phyloP scores from a whole-genome alignment of 2,329 filamentous ascomycete species.

The Penicillium sp. region DNA sequence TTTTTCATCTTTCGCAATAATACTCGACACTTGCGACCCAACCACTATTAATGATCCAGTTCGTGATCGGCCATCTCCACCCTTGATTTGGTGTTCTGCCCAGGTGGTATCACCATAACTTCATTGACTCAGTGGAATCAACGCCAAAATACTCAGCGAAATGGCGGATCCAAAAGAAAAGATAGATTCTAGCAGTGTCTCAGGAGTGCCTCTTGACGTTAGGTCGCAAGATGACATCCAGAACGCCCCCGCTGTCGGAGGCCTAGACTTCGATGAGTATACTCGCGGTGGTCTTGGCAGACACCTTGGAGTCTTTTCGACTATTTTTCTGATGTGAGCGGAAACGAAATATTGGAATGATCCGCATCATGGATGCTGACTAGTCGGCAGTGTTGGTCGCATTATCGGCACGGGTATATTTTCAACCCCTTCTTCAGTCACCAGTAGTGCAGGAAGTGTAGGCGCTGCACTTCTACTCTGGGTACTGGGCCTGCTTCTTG shows the following conservation, averaged over 20 bases:
- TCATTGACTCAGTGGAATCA: no score
- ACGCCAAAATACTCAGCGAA: no score
- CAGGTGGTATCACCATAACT: no score
- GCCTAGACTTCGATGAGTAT: neutral
- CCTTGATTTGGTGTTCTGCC: no score
- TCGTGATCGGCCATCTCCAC: no score
- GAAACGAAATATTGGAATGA: neutral
- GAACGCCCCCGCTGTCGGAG: neutral
- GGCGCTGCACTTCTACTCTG: constrained; percentile 64
- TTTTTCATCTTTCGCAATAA: no score
- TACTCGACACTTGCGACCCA: no score
- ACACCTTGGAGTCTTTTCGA: neutral
- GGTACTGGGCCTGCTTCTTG: constrained; percentile 61
- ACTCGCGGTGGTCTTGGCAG: neutral
- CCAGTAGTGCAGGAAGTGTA: constrained; percentile 65
- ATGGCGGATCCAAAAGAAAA: no score
- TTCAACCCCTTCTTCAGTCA: constrained; percentile 66
- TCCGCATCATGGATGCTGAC: neutral
- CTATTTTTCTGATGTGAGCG: neutral
- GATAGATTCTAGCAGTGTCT: no score
- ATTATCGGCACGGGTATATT: constrained; percentile 72
- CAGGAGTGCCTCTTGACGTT: no score
- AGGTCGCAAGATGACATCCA: no score
- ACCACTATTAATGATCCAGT: no score
- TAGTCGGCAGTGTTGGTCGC: constrained; percentile 35